Percentiles rank a stretch among this genome's conserved stretches.
These are phyloP conservation scores for Xerophyta viscosa DNA, from an alignment of 106 monocot species.

Conservation along the genomic window DNA sequence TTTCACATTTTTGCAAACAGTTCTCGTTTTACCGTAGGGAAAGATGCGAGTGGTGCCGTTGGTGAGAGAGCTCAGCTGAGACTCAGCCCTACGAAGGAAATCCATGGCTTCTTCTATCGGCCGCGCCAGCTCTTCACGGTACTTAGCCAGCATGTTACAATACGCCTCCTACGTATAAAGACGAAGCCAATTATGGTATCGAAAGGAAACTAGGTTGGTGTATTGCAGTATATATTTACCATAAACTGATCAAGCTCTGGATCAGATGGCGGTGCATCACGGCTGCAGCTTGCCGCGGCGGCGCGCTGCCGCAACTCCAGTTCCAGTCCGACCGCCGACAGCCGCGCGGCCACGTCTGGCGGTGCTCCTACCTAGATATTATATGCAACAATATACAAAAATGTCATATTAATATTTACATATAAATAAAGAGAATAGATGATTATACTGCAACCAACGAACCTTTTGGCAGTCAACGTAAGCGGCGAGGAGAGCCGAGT, in stretches of 20 bases:
- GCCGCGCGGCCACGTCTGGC: conserved; percentile 57
- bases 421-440: no score
- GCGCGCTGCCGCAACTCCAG: conserved; percentile 31
- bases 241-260: conserved; percentile 98
- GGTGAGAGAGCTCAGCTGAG: conserved; percentile 51
- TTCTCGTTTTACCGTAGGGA: conserved; percentile 46
- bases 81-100: conserved; percentile 50
- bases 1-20: no score
- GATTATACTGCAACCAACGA: no score
- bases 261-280: conserved; percentile 24
- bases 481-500: conserved; percentile 65
- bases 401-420: no score
- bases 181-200: neutral
- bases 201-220: neutral
- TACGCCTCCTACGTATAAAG: conserved; percentile 38
- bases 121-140: conserved; percentile 57
- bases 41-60: conserved; percentile 38
- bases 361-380: conserved; percentile 90
- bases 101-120: conserved; percentile 72
- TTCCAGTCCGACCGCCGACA: conserved; percentile 37
- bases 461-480: conserved; percentile 96
- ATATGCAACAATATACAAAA: neutral
- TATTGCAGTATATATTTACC: conserved; percentile 21
- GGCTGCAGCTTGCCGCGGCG: conserved; percentile 12
- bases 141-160: conserved; percentile 70